These are phyloP conservation scores for Cupressus sempervirens DNA, from an alignment of 75 land plant species.

Conservation along the genomic window DNA sequence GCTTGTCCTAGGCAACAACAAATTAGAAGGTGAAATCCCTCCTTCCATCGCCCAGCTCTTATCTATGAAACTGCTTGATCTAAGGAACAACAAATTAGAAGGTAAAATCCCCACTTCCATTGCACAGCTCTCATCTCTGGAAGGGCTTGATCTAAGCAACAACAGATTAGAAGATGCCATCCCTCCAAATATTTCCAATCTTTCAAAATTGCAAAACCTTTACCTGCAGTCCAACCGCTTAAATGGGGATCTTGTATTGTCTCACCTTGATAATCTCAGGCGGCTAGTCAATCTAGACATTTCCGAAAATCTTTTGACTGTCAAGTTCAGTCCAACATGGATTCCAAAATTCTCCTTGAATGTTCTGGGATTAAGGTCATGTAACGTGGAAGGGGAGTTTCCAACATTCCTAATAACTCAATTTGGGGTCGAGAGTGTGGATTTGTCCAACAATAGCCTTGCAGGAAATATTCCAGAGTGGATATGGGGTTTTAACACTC, in stretches of 20 bases:
- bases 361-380: neutral
- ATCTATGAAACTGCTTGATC: too few species aligned
- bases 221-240: slow-evolving; percentile 3
- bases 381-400: neutral
- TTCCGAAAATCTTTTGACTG: neutral
- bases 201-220: slow-evolving; percentile 2
- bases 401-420: neutral
- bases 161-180: neutral
- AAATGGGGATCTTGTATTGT: neutral
- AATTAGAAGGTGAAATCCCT: too few species aligned
- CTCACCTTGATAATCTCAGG: too few species aligned
- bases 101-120: slow-evolving; percentile 5
- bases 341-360: neutral
- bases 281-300: neutral
- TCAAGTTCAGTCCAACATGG: neutral
- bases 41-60: too few species aligned
- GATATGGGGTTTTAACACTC: neutral
- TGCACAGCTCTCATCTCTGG: neutral
- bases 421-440: neutral
- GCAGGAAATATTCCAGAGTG: neutral
- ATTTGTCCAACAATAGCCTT: neutral
- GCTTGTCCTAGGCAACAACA: too few species aligned
- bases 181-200: neutral
- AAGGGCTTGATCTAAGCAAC: neutral
- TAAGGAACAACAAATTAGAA: too few species aligned